Conservation (phyloP, 164 flowering plant genomes). For the grape (Vitis vinifera) region ASM3070453v1 NC_081815.1:1034001-1034500, state of each 20-base stretch:
- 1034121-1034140: too few species aligned
- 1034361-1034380: background rate
- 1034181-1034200: constrained; percentile 10
- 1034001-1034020: constrained; percentile 50
- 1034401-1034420: constrained; percentile 17
- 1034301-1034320: constrained; percentile 23
- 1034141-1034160: background rate
- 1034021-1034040: background rate
- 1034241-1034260: constrained; percentile 31
- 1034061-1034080: background rate
- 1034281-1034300: constrained; percentile 6
- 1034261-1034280: constrained; percentile 22
- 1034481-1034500: background rate
- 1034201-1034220: constrained; percentile 38
- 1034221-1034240: constrained; percentile 46
- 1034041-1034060: too few species aligned
- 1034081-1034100: too few species aligned
- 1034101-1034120: too few species aligned
- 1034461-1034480: background rate
- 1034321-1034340: background rate
- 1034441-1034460: constrained; percentile 61
- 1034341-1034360: constrained; percentile 1
- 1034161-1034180: background rate
- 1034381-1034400: constrained; percentile 15
- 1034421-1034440: constrained; percentile 39